These are phyloP conservation scores for Sclerotinia borealis DNA, from an alignment of 2,329 filamentous ascomycete genomes.

Conservation along the genomic window DNA sequence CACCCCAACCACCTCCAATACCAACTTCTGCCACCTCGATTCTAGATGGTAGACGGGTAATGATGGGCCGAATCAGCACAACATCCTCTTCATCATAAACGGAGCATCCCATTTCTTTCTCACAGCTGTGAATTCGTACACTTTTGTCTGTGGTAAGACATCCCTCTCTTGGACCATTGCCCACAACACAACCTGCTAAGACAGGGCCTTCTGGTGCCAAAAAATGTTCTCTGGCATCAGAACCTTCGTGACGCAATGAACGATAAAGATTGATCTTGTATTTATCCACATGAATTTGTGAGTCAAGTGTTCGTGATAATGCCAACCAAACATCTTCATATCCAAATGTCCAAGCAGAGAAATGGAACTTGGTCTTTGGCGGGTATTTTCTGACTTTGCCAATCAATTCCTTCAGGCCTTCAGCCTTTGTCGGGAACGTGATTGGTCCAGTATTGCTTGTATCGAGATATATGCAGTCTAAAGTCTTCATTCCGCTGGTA, in stretches of 20 bases:
- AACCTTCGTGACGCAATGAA: constrained; percentile 44
- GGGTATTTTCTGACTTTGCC: constrained; percentile 63
- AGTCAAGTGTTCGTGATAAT: constrained; percentile 62
- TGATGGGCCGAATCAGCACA: constrained; percentile 73
- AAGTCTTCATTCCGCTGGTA: constrained; percentile 52
- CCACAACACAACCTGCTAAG: constrained; percentile 67
- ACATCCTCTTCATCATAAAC: constrained; percentile 43
- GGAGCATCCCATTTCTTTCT: constrained; percentile 60
- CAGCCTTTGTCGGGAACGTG: constrained; percentile 56
- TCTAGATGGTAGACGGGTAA: constrained; percentile 57
- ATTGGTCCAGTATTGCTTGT: constrained; percentile 61
- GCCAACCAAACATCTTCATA: constrained; percentile 92
- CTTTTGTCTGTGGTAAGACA: constrained; percentile 61
- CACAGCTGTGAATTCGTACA: constrained; percentile 78
- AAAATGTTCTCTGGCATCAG: constrained; percentile 36
- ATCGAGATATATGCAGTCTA: constrained; percentile 85
- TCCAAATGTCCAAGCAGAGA: constrained; percentile 86
- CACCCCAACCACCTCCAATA: constrained; percentile 71
- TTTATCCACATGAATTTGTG: constrained; percentile 71
- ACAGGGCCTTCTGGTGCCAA: constrained; percentile 54
- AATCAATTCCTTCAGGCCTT: constrained; percentile 70
- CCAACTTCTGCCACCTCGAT: constrained; percentile 65
- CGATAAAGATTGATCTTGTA: constrained; percentile 73
- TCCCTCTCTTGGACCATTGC: constrained; percentile 63
- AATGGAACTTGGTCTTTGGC: constrained; percentile 69